Evolutionary conservation across 73 alveolate species (phyloP), one percentile per base, ranked within the genome.

Genomic region (Symbiodinium natans): DNA sequence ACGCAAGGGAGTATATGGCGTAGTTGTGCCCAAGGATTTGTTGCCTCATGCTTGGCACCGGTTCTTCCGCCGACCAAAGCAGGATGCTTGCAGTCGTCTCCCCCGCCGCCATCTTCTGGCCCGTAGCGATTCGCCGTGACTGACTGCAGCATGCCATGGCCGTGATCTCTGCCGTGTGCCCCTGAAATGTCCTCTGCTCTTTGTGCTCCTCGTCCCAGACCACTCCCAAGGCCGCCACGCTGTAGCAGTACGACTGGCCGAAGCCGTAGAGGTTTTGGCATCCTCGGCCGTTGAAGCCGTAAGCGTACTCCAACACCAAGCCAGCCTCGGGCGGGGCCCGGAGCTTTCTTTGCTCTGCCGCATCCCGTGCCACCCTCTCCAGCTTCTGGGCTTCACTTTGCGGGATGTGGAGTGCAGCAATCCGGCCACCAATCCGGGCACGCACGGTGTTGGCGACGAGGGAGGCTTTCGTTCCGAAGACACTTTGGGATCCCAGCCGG

Each of bases 401-500:
- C 43, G 95, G 95, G 36, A 88, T 59, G 52, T 83, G 86, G 86
- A 88, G 43, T 23, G 95, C 95, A 4, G 95, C 73, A n/a, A 88
- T 68, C 21, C 95, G 84, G n/a, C 95, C 95, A 25, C 95, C 95
- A 41, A 88, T 88, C 95, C 71, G 68, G 25, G 95, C 95, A 31
- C 95, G 95, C 19, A 88, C 86, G 7, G 95, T 88, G 95, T 63
- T 38, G 86, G 86, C 95, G 43, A 63, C 95, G 74, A 88, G 46
- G 86, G 85, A 63, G 9, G 95, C 95, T 39, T 88, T 88, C 23
- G 71, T 52, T 4, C 95, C 95, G 19, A 88, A 88, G 46, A 59
- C 85, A 34, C 95, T 80, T 41, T 87, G 94, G 84, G 94, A 87
- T 23, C 71, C 71, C 7, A 52, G n/a, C 83, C 94, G 83, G 40